Evolutionary conservation across 768 basidiomycete species (phyloP), one percentile per base, ranked within the genome.

Genomic region (Stropharia rugosoannulata): DNA sequence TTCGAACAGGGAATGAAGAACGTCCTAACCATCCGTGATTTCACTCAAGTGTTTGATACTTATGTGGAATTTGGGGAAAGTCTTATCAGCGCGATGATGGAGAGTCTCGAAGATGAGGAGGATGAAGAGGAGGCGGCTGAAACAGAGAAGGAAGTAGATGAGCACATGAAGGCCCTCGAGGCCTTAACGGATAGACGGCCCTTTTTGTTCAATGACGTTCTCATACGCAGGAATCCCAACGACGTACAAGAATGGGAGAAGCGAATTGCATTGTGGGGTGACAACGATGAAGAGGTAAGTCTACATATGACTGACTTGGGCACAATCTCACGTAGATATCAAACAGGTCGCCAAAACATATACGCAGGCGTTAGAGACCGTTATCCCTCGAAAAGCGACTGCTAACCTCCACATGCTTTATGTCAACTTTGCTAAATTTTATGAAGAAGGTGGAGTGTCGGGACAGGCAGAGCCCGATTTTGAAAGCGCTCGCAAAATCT

Each of bases 171-270:
- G 67, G 87, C 88, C 57, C 95, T 98, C 64, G 96, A 98, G 70
- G 90, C 87, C 39, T 70, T 99, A 62, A 96, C 96, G 80, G 97
- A 99, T 69, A 80, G 95, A 47, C 73, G 97, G 67, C 96, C 94
- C 2, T 98, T 99, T 80, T 77, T 99, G 59, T 86, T 97, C 44
- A 99, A 99, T 64, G 95, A 98, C 64, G 97, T 98, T 11, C 74
- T 98, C 13, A 70, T 98, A 36, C 76, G 97, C 58, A 78, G 97
- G 64, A 99, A 99, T 77, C 92, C 93, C 4, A 92, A 98, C 63
- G 97, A 99, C 64, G 97, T 98, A 1, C 94, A 97, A 62, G 97
- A 99, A 69, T 99, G 97, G 97, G 97, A 98, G 75, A 99, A 99
- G 73, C 79, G 96, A 36, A 84, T 98, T 16, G 95, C 95, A 2